phyloP scores from a whole-genome alignment of 2,329 filamentous ascomycete species.

The Epichloe sp. region DNA sequence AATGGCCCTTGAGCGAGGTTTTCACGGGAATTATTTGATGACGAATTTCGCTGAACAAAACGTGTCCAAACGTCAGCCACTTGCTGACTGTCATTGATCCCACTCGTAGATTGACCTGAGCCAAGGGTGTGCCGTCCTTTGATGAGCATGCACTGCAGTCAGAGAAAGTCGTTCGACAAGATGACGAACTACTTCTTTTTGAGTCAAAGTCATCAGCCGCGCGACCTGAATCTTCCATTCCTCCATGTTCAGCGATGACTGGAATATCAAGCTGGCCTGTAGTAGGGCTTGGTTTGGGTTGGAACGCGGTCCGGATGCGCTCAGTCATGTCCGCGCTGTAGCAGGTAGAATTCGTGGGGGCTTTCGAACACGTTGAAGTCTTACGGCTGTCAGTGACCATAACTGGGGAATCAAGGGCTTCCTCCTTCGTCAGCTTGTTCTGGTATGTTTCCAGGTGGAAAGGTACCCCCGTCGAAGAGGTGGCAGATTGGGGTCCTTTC shows the following conservation, averaged over 20 bases:
- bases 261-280: slow-evolving; percentile 10
- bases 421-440: slow-evolving; percentile 21
- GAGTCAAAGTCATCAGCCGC: background rate
- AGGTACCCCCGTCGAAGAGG: slow-evolving; percentile 42
- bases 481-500: slow-evolving; percentile 35
- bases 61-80: slow-evolving; percentile 75
- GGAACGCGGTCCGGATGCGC: slow-evolving; percentile 36
- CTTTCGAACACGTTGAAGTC: slow-evolving; percentile 20
- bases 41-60: slow-evolving; percentile 68
- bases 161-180: slow-evolving; percentile 25
- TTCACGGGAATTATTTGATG: slow-evolving; percentile 46
- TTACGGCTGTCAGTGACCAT: slow-evolving; percentile 21
- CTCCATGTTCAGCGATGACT: background rate
- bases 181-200: slow-evolving; percentile 21
- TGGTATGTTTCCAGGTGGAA: slow-evolving; percentile 42
- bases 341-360: slow-evolving; percentile 33
- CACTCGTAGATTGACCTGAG: slow-evolving; percentile 63
- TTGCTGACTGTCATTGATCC: slow-evolving; percentile 78
- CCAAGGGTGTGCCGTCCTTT: slow-evolving; percentile 48
- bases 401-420: slow-evolving; percentile 35
- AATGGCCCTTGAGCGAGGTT: slow-evolving; percentile 32
- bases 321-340: slow-evolving; percentile 43
- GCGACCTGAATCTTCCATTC: background rate
- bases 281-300: slow-evolving; percentile 26
- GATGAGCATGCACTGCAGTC: slow-evolving; percentile 33